Percentiles rank a stretch among this genome's conserved stretches.
phyloP scores from a whole-genome alignment of 2,329 filamentous ascomycete species.

The Chrysoporthe puriensis region DNA sequence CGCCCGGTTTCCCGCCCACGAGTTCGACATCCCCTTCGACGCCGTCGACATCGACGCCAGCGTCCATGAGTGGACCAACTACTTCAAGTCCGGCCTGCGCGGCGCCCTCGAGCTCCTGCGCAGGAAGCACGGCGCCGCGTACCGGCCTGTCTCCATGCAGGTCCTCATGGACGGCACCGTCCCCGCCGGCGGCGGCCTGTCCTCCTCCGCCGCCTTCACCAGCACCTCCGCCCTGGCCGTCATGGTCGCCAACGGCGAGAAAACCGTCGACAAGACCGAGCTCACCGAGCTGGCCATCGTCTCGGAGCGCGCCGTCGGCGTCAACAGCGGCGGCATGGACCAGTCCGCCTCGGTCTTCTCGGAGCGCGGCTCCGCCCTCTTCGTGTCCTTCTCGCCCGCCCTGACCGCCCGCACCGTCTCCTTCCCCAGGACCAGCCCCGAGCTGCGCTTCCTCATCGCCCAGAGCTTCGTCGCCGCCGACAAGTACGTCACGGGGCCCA shows the following conservation, averaged over 20 bases:
- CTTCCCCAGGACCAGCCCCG: conserved; percentile 79
- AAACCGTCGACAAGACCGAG: conserved; percentile 83
- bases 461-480: conserved; percentile 94
- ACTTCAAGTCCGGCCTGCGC: conserved; percentile 90
- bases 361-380: conserved; percentile 80
- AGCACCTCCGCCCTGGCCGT: conserved; percentile 88
- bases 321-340: conserved; percentile 98
- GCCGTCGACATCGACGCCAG: conserved; percentile 81
- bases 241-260: conserved; percentile 81
- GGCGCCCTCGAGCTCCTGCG: conserved; percentile 80
- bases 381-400: conserved; percentile 84
- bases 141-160: conserved; percentile 78
- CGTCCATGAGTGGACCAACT: conserved; percentile 94
- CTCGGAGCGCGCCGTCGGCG: conserved; percentile 89
- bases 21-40: conserved; percentile 71
- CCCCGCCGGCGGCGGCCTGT: conserved; percentile 87
- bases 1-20: conserved; percentile 73
- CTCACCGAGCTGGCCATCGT: conserved; percentile 92
- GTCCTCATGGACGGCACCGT: conserved; percentile 90
- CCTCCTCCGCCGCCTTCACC: conserved; percentile 91
- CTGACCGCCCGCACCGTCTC: conserved; percentile 77
- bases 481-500: conserved; percentile 90
- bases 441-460: conserved; percentile 89
- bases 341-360: conserved; percentile 96
- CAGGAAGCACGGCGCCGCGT: conserved; percentile 62